These are phyloP conservation scores for Tolypocladium pustulatum DNA, from an alignment of 2,329 filamentous ascomycete genomes.

Conservation along the genomic window DNA sequence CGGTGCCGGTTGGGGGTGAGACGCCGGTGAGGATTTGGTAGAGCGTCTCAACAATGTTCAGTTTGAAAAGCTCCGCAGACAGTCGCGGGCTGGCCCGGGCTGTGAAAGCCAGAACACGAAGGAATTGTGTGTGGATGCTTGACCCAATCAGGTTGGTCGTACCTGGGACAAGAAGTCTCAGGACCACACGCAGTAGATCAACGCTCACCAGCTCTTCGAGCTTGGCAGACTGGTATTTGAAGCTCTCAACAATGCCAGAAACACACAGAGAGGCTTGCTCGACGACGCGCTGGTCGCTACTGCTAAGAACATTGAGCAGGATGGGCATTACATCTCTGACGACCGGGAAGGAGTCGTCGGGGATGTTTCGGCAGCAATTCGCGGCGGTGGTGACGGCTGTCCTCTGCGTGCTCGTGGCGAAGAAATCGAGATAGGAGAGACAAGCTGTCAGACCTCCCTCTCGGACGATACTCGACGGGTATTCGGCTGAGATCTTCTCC, in stretches of 20 bases:
- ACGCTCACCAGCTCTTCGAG: conserved; percentile 87
- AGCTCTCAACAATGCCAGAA: conserved; percentile 92
- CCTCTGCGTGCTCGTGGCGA: conserved; percentile 90
- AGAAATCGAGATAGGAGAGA: conserved; percentile 92
- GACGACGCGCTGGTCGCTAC: conserved; percentile 91
- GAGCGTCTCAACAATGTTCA: conserved; percentile 93
- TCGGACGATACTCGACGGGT: conserved; percentile 86
- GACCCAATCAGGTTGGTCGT: conserved; percentile 92
- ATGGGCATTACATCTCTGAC: conserved; percentile 96
- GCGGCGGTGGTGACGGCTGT: conserved; percentile 95
- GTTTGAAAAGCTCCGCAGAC: conserved; percentile 84
- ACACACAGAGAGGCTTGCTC: conserved; percentile 95
- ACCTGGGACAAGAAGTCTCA: conserved; percentile 81
- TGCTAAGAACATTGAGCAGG: conserved; percentile 77
- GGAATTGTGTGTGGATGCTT: conserved; percentile 91
- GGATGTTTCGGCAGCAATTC: conserved; percentile 95
- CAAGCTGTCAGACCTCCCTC: conserved; percentile 95
- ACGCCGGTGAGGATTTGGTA: conserved; percentile 97
- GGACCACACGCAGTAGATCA: conserved; percentile 72
- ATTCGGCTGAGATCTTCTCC: conserved; percentile 95
- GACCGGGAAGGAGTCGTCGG: conserved; percentile 83
- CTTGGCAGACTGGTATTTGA: conserved; percentile 77
- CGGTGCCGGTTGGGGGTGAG: conserved; percentile 70
- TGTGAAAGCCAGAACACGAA: conserved; percentile 82
- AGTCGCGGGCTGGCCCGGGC: conserved; percentile 79